Evolutionary conservation across 208 protist genomes (phyloP).

Genomic region (Leishmania lainsoni): DNA sequence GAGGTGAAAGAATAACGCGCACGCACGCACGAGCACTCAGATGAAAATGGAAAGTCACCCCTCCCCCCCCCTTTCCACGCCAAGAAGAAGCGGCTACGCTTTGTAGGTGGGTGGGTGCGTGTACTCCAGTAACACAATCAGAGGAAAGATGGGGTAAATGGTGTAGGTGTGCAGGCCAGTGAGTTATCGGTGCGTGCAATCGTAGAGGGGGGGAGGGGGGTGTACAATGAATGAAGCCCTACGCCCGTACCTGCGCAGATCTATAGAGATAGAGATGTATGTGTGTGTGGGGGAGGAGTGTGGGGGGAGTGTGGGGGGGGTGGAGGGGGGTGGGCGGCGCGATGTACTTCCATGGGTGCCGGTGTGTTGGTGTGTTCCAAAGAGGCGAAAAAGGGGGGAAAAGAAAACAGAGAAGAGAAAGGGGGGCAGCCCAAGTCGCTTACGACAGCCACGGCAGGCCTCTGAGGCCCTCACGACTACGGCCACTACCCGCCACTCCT

Average conservation of each 20-base stretch:
- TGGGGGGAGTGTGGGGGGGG: no score
- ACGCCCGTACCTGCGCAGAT: neutral
- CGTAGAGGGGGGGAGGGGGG: neutral
- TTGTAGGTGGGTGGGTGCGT: no score
- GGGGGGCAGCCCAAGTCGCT: neutral
- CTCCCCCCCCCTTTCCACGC: no score
- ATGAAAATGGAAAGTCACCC: no score
- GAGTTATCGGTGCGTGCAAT: neutral
- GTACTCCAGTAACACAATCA: no score
- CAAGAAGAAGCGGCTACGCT: no score
- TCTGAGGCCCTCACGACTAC: neutral
- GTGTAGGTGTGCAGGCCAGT: no score
- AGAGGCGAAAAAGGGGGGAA: neutral
- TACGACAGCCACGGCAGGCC: neutral
- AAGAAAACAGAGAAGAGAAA: neutral
- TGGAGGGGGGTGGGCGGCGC: no score
- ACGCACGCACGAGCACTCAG: neutral
- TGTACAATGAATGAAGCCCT: neutral
- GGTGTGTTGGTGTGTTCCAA: neutral
- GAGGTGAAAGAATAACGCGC: neutral
- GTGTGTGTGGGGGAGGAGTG: neutral
- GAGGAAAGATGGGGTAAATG: no score
- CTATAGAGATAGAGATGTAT: neutral
- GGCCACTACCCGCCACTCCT: neutral
- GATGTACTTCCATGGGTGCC: no score